A percentile compares a stretch with the other conserved stretches of the same genome.
phyloP scores from a whole-genome alignment of 257 asterid genomes.

The Cinchona pubescens region DNA sequence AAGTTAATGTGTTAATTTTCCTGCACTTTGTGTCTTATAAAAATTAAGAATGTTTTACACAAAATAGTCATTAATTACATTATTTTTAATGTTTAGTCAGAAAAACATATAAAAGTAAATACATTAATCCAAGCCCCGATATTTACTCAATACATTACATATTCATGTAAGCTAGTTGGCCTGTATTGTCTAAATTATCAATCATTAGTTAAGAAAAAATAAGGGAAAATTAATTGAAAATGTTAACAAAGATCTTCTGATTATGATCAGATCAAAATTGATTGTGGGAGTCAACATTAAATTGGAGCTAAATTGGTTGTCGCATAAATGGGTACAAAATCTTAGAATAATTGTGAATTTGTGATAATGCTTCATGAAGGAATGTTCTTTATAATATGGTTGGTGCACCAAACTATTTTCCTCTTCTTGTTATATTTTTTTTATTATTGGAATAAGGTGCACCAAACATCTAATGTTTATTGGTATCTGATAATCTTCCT shows the following conservation, averaged over 20 bases:
- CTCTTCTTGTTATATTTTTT: not conserved
- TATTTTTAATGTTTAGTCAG: not conserved
- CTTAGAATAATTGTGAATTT: not conserved
- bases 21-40: not conserved
- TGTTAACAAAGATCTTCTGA: not conserved
- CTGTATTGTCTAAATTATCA: not conserved
- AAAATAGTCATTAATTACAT: too few species aligned
- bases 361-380: not conserved
- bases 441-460: not conserved
- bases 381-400: not conserved
- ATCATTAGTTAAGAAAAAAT: not conserved
- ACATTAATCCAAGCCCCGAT: not conserved
- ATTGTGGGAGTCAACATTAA: not conserved
- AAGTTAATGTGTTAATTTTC: not conserved
- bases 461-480: not conserved
- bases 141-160: not conserved
- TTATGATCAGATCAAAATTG: not conserved
- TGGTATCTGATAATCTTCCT: not conserved
- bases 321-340: not conserved
- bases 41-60: not conserved
- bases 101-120: too few species aligned
- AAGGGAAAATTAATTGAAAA: not conserved
- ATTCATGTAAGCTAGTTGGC: not conserved
- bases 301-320: not conserved
- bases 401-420: constrained; percentile 14